Evolutionary conservation across 2,329 filamentous ascomycete genomes (phyloP), one percentile per base, ranked within the genome.

Genomic region (Clathrospora elynae): DNA sequence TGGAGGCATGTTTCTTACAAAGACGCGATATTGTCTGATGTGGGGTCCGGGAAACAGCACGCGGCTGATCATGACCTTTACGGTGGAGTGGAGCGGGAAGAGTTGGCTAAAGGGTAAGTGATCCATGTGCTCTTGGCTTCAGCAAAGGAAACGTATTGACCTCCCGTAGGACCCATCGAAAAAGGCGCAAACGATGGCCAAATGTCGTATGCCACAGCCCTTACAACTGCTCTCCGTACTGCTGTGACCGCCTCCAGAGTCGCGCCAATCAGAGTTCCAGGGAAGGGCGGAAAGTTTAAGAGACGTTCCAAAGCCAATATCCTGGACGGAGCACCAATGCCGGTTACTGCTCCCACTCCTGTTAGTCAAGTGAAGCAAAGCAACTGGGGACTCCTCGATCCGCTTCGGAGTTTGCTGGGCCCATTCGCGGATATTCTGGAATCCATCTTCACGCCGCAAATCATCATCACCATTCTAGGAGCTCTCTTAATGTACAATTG

Each of bases 71-170:
- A 86, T 92, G 73, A 96, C 86, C 55, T 96, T 90, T 68, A 86
- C 84, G 2, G 88, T 96, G 29, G 95, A 99, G 64, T 99, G 95
- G 95, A 86, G 86, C 3, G 91, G 91, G 59, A 99, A 97, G 78
- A 96, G 91, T 75, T 99, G 93, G 93, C 75, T 99, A 31, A 96
- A 93, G 75, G 89, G 91, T 95, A 76, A 66, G 77, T 32, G 48
- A 76, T 63, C 74, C 14, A 25, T 28, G 23, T 33, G 17, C 12
- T 31, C n/a, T 16, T n/a, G 18, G 17, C 29, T 17, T 24, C 25
- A 3, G 2, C 5, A 12, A 25, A 30, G 39, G 2, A 29, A 9
- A 13, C n/a, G 6, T 35, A 37, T 29, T 64, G 47, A 61, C 46
- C 16, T 19, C 11, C 23, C 11, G 13, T 54, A 96, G 90, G 88